Base-by-base conservation (phyloP, 2,329 filamentous ascomycete genomes). In the Fusarium falciforme region DNA sequence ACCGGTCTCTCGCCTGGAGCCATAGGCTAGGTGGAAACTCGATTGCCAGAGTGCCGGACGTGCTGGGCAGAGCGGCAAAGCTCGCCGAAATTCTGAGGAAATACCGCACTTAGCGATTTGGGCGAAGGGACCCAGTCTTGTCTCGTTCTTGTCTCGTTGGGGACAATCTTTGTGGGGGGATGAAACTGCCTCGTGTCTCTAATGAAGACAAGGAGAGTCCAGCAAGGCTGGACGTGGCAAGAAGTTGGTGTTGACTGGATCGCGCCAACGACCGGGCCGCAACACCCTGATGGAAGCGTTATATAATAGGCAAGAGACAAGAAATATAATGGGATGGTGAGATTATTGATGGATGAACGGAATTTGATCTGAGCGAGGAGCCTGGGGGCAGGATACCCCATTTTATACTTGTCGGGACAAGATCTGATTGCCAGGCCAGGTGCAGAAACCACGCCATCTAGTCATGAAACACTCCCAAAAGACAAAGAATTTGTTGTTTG, bases 231-330 rank as follows among this genome's bases (percentile, higher is more conserved):
- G 11, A 1, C 1, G 6, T 10, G 20, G 2, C 3, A 44, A 22
- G 40, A 44, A 22, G 11, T 22, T 14, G 40, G n/a, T 14, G 40
- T 42, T 14, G 40, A 22, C 11, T 42, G 10, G 20, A 42, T 42
- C 1, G 11, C 11, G 2, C 4, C 40, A 1, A 20, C 20, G 5
- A 12, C 5, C 1, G 9, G 4, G 17, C 9, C 5, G 9, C 9
- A 40, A 20, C 7, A n/a, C 16, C 7, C 35, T 38, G 7, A 10
- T n/a, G 16, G 3, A 36, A 16, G 2, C 33, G 6, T 16, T 54
- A 25, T 55, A 35, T 16, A 35, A 25, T 17, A 35, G 14, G 7
- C 1, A 9, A 35, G 31, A 16, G 6, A 20, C 14, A 16, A 7
- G 9, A 22, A 0, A 17, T 35, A 54, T 20, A 52, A 4, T 4